phyloP scores from a whole-genome alignment of 225 moss, liverwort and hornwort genomes.

The Marchantia paleacea region DNA sequence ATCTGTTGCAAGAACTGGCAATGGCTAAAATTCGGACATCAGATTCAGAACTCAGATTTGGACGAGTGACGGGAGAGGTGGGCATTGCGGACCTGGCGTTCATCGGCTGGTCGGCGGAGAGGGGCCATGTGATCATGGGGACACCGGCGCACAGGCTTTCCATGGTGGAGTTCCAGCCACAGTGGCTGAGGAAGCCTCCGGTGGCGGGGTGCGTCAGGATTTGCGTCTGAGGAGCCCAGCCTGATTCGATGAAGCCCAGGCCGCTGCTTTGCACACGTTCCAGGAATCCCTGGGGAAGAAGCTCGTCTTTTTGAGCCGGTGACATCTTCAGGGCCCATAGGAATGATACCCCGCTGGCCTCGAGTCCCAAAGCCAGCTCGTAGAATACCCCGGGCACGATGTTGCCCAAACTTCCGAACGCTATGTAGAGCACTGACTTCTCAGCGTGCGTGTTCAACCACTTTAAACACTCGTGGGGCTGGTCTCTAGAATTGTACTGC shows the following conservation, averaged over 20 bases:
- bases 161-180: constrained; percentile 60
- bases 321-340: constrained; percentile 41
- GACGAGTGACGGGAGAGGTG: too few relatives aligned
- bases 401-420: constrained; percentile 45
- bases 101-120: constrained; percentile 32
- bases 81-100: constrained; percentile 32
- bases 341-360: constrained; percentile 42
- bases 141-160: constrained; percentile 54
- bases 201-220: constrained; percentile 49
- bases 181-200: constrained; percentile 59
- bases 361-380: constrained; percentile 41
- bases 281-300: constrained; percentile 45
- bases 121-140: constrained; percentile 60
- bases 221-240: constrained; percentile 51
- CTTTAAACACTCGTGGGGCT: constrained; percentile 33
- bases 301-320: neutral
- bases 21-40: neutral
- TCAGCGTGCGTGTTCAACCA: constrained; percentile 46
- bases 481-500: neutral
- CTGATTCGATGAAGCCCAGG: constrained; percentile 35
- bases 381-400: constrained; percentile 27
- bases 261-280: constrained; percentile 30
- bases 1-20: neutral
- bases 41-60: too few relatives aligned
- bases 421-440: constrained; percentile 47